Conservation (phyloP, 495 filamentous ascomycete species). For the Penicillium psychrofluorescens region DNA sequence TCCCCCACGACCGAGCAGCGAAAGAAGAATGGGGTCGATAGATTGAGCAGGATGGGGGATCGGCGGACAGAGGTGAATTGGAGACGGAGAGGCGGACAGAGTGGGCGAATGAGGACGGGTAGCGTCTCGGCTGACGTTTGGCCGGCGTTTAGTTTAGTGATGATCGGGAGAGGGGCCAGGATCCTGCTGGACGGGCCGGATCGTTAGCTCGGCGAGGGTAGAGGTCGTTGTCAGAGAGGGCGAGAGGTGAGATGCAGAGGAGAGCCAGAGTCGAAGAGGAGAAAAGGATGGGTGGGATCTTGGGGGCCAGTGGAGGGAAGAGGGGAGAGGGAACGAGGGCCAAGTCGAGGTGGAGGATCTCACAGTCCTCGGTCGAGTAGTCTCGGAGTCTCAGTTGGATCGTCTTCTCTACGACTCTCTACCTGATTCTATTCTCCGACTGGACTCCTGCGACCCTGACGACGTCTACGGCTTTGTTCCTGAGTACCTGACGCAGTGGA, state of each 20-base stretch:
- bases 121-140: slow-evolving; percentile 15
- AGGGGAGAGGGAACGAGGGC: too few species aligned
- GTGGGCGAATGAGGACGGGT: slow-evolving; percentile 15
- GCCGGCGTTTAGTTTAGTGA: slow-evolving; percentile 4
- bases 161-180: slow-evolving; percentile 1
- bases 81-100: slow-evolving; percentile 1
- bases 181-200: slow-evolving; percentile 12
- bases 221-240: too few species aligned
- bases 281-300: neutral
- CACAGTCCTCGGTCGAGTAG: too few species aligned
- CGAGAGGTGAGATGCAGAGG: neutral
- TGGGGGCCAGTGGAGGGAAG: too few species aligned
- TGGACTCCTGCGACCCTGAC: too few species aligned
- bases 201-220: slow-evolving; percentile 6
- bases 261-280: slow-evolving; percentile 4
- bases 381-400: too few species aligned
- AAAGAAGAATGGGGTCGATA: slow-evolving; percentile 1
- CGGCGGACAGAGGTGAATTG: slow-evolving; percentile 13
- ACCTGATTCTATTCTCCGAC: too few species aligned
- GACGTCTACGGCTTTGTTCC: too few species aligned
- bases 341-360: too few species aligned
- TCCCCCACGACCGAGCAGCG: neutral
- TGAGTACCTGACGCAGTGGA: slow-evolving; percentile 17
- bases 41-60: slow-evolving; percentile 3
- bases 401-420: too few species aligned